phyloP scores from a whole-genome alignment of 352 stramenopile genomes.

The Globisporangium camurandrum region DNA sequence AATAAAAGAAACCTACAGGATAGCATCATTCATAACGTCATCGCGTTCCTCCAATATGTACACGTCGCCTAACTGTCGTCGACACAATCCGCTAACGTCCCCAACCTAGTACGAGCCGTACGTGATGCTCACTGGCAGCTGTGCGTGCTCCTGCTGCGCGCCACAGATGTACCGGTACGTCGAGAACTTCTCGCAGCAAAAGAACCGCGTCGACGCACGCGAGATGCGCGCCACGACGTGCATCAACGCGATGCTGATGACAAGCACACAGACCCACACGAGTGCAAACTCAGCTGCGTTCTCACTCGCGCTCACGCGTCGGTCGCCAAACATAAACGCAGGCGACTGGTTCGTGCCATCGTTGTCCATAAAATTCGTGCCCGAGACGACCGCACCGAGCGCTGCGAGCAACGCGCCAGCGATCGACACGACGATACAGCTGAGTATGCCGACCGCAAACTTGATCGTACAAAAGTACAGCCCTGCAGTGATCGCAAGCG shows the following conservation, averaged over 20 bases:
- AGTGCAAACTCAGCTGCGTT: slow-evolving; percentile 36
- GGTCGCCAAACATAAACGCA: neutral
- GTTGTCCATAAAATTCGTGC: slow-evolving; percentile 16
- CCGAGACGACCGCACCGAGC: slow-evolving; percentile 13
- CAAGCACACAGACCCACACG: slow-evolving; percentile 32
- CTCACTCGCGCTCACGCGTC: slow-evolving; percentile 19
- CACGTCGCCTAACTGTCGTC: neutral
- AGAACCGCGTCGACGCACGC: slow-evolving; percentile 42
- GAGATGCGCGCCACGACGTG: slow-evolving; percentile 41
- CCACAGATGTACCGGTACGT: slow-evolving; percentile 39
- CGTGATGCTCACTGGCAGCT: slow-evolving; percentile 1
- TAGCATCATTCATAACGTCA: neutral
- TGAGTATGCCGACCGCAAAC: slow-evolving; percentile 43
- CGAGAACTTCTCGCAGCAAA: slow-evolving; percentile 59
- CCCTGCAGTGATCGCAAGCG: slow-evolving; percentile 41
- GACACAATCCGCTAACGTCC: neutral
- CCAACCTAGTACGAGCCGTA: slow-evolving; percentile 12
- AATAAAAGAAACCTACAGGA: neutral
- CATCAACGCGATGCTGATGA: slow-evolving; percentile 46
- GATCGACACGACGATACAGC: slow-evolving; percentile 24
- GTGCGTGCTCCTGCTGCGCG: slow-evolving; percentile 23
- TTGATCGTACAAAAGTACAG: slow-evolving; percentile 68
- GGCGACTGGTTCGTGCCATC: too few species aligned
- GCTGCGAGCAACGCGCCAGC: slow-evolving; percentile 22
- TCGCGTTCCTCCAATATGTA: neutral